Conservation (phyloP, 768 basidiomycete genomes). For the Amanita polypyramis region DNA sequence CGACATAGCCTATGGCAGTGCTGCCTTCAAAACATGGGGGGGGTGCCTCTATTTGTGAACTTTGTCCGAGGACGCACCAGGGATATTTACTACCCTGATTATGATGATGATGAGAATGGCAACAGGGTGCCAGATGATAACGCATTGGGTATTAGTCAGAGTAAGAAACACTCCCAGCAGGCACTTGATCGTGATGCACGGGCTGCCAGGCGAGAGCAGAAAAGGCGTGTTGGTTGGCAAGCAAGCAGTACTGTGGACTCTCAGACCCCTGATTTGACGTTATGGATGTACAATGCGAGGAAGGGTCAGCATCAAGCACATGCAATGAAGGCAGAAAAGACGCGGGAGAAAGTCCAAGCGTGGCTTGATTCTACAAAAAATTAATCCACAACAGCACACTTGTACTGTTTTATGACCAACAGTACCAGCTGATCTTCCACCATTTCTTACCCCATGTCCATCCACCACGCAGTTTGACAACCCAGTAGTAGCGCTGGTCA, state of each 20-base stretch:
- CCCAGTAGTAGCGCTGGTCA: too few relatives aligned
- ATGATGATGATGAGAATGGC: constrained; percentile 7
- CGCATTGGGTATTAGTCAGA: constrained; percentile 1
- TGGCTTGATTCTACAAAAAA: constrained; percentile 10
- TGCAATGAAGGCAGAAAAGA: constrained; percentile 11
- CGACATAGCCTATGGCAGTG: constrained; percentile 13
- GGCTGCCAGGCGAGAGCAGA: constrained; percentile 9
- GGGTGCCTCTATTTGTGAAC: constrained; percentile 8
- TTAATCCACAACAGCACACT: constrained; percentile 2
- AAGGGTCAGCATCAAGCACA: constrained; percentile 9
- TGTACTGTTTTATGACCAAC: too few relatives aligned
- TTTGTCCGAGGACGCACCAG: constrained; percentile 9
- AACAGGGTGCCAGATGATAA: background rate
- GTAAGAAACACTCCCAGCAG: constrained; percentile 7
- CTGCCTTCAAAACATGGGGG: constrained; percentile 14
- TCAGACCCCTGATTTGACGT: constrained; percentile 11
- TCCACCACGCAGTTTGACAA: too few relatives aligned
- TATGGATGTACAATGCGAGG: constrained; percentile 13
- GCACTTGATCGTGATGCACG: constrained; percentile 8
- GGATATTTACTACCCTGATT: constrained; percentile 10
- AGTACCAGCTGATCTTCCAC: too few relatives aligned
- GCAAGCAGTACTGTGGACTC: constrained; percentile 1
- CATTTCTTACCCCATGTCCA: too few relatives aligned
- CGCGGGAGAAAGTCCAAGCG: constrained; percentile 12
- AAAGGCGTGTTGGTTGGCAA: too few relatives aligned